Evolutionary conservation across 179 eudicot genomes (phyloP).

Genomic region (Gypsophila paniculata): DNA sequence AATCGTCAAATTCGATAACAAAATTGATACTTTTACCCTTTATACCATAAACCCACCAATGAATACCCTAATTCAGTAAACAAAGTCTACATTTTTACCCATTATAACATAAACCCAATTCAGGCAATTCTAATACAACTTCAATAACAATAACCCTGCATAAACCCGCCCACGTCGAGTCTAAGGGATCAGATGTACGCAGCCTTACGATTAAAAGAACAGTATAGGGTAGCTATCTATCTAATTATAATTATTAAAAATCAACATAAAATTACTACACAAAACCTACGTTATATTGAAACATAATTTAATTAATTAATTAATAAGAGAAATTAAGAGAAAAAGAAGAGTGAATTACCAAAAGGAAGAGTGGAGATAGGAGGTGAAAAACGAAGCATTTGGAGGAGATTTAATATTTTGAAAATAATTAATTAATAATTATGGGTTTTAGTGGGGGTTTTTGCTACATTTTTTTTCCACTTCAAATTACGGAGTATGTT

Average conservation of each 20-base stretch:
- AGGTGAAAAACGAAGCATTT: slow-evolving; percentile 23
- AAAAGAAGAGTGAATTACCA: slow-evolving; percentile 4
- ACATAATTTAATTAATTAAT: too few species aligned
- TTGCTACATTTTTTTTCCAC: background rate
- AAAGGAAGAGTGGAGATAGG: background rate
- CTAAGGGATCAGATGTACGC: too few species aligned
- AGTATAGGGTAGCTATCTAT: background rate
- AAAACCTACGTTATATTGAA: too few species aligned
- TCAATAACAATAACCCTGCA: background rate
- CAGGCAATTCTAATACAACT: background rate
- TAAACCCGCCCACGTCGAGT: background rate
- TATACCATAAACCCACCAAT: background rate
- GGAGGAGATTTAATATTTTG: background rate
- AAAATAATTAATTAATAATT: background rate
- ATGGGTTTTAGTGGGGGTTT: slow-evolving; percentile 11
- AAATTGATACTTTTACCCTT: too few species aligned
- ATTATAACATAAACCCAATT: background rate
- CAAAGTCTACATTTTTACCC: background rate
- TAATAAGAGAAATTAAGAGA: background rate
- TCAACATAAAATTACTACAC: background rate
- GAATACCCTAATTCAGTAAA: background rate
- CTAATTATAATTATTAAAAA: background rate
- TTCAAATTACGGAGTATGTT: too few species aligned
- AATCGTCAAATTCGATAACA: too few species aligned
- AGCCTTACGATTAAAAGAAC: too few species aligned